Conservation (phyloP, 2,329 filamentous ascomycete species). For the Fusarium dlaminii region DNA sequence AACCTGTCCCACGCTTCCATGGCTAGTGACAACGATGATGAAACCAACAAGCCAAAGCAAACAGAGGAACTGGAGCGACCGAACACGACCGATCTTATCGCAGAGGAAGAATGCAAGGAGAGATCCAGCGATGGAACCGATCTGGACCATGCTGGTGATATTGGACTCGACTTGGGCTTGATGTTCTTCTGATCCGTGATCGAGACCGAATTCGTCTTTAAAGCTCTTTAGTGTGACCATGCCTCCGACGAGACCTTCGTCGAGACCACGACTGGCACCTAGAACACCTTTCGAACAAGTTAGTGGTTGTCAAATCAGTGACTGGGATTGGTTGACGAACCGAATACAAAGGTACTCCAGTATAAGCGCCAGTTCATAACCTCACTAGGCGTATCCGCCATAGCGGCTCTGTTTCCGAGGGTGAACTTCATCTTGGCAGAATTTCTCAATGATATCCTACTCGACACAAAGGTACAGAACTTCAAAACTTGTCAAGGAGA, state of each 20-base stretch:
- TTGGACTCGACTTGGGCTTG: slow-evolving; percentile 71
- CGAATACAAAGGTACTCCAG: slow-evolving; percentile 23
- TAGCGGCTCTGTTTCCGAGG: slow-evolving; percentile 18
- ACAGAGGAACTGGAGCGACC: slow-evolving; percentile 9
- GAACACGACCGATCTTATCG: slow-evolving; percentile 15
- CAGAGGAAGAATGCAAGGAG: slow-evolving; percentile 56
- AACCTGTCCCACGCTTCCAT: slow-evolving; percentile 11
- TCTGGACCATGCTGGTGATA: slow-evolving; percentile 76
- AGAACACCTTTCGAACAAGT: not conserved
- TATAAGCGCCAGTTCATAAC: slow-evolving; percentile 21
- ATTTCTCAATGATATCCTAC: not conserved
- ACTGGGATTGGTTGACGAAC: rapidly evolving
- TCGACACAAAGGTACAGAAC: not conserved
- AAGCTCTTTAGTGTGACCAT: slow-evolving; percentile 69
- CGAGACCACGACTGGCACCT: slow-evolving; percentile 12
- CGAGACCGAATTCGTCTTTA: slow-evolving; percentile 60
- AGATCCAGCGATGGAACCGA: slow-evolving; percentile 71
- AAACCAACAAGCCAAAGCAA: slow-evolving; percentile 7
- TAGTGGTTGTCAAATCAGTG: not conserved
- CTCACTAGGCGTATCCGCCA: slow-evolving; percentile 19
- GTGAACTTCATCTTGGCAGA: slow-evolving; percentile 15
- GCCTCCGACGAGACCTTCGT: slow-evolving; percentile 71
- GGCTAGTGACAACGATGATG: slow-evolving; percentile 4
- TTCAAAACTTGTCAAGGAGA: no score
- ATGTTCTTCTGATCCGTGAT: slow-evolving; percentile 56